These are phyloP conservation scores for Kazachstania sp. DNA, from an alignment of 1,139 yeast genomes.

Conservation along the genomic window DNA sequence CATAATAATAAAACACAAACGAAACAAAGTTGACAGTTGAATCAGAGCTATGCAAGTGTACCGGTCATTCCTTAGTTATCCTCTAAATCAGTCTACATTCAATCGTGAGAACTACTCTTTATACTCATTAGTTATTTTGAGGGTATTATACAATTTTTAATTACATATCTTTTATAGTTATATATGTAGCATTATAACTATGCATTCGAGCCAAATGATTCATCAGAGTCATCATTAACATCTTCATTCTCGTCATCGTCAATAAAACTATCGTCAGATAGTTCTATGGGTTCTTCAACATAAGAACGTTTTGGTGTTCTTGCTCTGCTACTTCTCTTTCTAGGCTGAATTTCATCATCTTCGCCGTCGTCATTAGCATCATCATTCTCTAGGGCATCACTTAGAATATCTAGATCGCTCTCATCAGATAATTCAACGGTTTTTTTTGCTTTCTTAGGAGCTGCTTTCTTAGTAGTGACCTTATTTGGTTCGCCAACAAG, in stretches of 20 bases:
- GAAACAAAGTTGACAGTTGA: no score
- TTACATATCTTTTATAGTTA: background rate
- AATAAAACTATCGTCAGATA: conserved; percentile 26
- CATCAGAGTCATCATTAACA: conserved; percentile 17
- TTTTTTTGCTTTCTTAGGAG: conserved; percentile 8
- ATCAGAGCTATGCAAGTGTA: no score
- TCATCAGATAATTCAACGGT: conserved; percentile 16
- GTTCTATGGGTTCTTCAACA: conserved; percentile 14
- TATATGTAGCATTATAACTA: background rate
- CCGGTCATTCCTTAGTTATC: no score
- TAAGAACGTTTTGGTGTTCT: conserved; percentile 20
- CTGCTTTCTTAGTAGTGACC: conserved; percentile 5
- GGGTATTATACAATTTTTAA: background rate
- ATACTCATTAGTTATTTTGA: no score
- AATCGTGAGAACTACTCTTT: no score
- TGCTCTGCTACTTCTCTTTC: conserved; percentile 25
- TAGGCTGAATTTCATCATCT: conserved; percentile 15
- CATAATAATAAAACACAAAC: no score
- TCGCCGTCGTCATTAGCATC: conserved; percentile 21
- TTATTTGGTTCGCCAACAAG: background rate
- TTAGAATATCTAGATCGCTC: conserved; percentile 18
- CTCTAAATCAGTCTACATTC: no score
- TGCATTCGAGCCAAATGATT: conserved; percentile 22
- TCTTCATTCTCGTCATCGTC: conserved; percentile 21
- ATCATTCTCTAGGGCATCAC: conserved; percentile 7